Base-by-base conservation (phyloP, 768 basidiomycete genomes). In the Gautieria morchelliformis region DNA sequence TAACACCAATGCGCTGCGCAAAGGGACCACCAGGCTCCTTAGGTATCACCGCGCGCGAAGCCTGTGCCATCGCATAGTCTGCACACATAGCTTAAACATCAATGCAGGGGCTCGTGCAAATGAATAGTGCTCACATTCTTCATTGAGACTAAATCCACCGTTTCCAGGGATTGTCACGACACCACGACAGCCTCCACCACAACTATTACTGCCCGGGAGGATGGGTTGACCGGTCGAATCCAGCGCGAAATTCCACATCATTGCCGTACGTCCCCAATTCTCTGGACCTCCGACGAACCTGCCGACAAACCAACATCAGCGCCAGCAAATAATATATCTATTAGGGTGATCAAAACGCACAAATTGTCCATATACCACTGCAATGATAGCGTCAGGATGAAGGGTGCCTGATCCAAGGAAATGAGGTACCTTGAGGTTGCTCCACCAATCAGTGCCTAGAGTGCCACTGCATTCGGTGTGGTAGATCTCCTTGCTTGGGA, bases 171-270 rank as follows among this genome's bases (percentile, higher is more conserved):
- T 77, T 7, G 83, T 82, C 5, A 78, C 84, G 5, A 89, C 75
- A 3, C 79, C 78, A 14, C 87, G 77, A 64, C 87, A 90, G 15
- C 84, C 83, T 4, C 76, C 76, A 1, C 74, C 74, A 59, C 87
- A 90, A 58, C 82, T 85, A 55, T 71, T 71, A 2, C 82, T 79
- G 6, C 83, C 82, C 0, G 85, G 84, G 3, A 84, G 72, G 63
- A 77, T 78, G 1, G 87, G 87, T n/a, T 78, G 67, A 0, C 87
- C 85, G 37, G 68, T 76, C 0, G 78, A 71, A 42, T 88, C 81
- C 9, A 85, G 74, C 0, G 84, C 87, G 44, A 88, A 68, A 63
- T 86, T 87, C 86, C 87, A 90, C 82, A 87, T 85, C 20, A 89
- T 70, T 0, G 73, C 84, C 39, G 78, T 58, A n/a, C 64, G 62